Evolutionary conservation across 2,329 filamentous ascomycete species (phyloP), one percentile per base, ranked within the genome.

Genomic region (Lasiodiplodia citricola): DNA sequence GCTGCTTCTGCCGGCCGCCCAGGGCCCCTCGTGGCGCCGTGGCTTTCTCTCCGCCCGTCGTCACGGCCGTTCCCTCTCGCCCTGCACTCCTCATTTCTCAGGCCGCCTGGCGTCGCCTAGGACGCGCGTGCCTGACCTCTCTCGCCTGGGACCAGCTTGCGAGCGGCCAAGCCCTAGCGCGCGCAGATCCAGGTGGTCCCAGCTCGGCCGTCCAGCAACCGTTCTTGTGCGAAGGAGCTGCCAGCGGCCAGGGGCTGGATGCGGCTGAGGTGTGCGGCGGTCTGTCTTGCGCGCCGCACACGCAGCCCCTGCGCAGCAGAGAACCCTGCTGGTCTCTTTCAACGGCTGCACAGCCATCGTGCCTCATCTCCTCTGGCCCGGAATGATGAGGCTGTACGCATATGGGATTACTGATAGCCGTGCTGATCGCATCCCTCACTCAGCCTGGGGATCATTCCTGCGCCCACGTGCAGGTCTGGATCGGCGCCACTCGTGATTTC

Each of bases 31-130:
- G 51, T 54, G 51, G 25, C 52, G 8, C 10, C 23, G 23, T 50
- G 58, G 58, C 58, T 35, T 44, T 44, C 58, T 60, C 41, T 21
- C 47, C 60, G 60, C 60, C 41, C 31, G n/a, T 64, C 51, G 41
- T 51, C 58, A 51, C 23, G 23, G 25, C 44, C 57, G 57, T 28
- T 44, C 47, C 14, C 41, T 25, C 31, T 21, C 31, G 35, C 55
- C 41, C 21, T 7, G 16, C 31, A 25, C 21, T 5, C 31, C 10
- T 60, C 56, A 16, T 14, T 25, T 14, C 3, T 11, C 57, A 23
- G 35, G 35, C 38, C 44, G 28, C 38, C 41, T 25, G n/a, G 35
- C 38, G 10, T 21, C 58, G 37, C 18, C 2, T 10, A 11, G 44
- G 8, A 21, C 38, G 44, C 44, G 18, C 21, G 44, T 47, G 55